Conservation (phyloP, 306 rosid genomes). For the Myrica gale region DNA sequence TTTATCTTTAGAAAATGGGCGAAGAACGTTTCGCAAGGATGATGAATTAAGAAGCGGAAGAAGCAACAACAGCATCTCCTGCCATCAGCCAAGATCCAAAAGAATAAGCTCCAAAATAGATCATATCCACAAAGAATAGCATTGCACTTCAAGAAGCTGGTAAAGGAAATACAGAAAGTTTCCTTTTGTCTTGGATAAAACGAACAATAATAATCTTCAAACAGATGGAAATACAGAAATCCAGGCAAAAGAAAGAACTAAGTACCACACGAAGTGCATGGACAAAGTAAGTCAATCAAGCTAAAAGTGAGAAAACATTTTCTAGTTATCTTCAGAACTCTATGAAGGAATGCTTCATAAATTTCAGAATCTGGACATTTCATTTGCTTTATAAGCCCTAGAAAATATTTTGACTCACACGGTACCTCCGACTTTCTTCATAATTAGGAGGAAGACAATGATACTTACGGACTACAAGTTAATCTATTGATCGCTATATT, state of each 20-base stretch:
- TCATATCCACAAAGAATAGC: constrained; percentile 6
- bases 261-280: neutral
- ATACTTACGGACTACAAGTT: neutral
- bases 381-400: neutral
- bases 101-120: constrained; percentile 6
- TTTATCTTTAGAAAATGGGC: constrained; percentile 88
- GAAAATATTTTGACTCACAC: neutral
- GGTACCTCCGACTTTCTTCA: neutral
- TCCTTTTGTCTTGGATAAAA: neutral
- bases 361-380: neutral
- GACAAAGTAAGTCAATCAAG: neutral
- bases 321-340: neutral
- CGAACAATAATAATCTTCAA: neutral
- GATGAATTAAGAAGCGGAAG: constrained; percentile 98
- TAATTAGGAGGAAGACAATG: neutral
- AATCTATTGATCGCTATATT: neutral
- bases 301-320: neutral
- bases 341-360: neutral
- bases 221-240: neutral
- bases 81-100: constrained; percentile 40
- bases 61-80: constrained; percentile 95
- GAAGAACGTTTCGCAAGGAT: constrained; percentile 68
- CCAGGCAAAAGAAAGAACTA: neutral
- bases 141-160: constrained; percentile 11
- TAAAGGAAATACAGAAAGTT: neutral